Evolutionary conservation across 306 rosid genomes (phyloP).

Genomic region (Citrullus colocynthis): DNA sequence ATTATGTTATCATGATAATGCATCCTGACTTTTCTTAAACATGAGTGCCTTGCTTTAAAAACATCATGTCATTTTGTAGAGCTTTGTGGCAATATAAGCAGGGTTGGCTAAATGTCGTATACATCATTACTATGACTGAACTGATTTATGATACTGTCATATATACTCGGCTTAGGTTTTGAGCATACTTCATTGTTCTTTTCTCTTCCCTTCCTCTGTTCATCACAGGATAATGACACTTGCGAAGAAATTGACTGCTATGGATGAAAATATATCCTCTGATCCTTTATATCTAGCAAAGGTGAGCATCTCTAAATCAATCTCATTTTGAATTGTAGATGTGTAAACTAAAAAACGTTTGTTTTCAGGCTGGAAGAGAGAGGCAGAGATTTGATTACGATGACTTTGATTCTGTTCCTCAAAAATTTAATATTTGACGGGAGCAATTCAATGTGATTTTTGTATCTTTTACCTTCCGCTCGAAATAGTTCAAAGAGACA

Average conservation of each 20-base stretch:
- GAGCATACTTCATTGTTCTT: not conserved
- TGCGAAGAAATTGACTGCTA: constrained; percentile 48
- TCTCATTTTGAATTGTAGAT: not conserved
- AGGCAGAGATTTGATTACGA: constrained; percentile 63
- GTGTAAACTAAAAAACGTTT: not conserved
- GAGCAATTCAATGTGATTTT: not conserved
- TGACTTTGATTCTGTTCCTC: constrained; percentile 61
- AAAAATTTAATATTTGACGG: constrained; percentile 41
- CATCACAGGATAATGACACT: constrained; percentile 52
- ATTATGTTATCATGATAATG: not conserved
- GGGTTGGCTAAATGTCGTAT: not conserved
- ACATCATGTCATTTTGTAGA: not conserved
- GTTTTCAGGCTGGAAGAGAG: constrained; percentile 63
- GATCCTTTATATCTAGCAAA: constrained; percentile 61
- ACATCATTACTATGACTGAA: not conserved
- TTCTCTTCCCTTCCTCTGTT: not conserved
- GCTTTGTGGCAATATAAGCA: not conserved
- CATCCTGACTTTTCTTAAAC: not conserved
- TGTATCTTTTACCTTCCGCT: not conserved
- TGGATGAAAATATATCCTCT: constrained; percentile 56
- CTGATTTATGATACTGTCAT: not conserved
- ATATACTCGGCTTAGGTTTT: not conserved
- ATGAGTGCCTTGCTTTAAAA: not conserved
- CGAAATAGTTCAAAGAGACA: not conserved
- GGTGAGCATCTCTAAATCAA: constrained; percentile 21